These are phyloP conservation scores for Acanthamoeba polyphaga DNA, from an alignment of 208 protist genomes.

Conservation along the genomic window DNA sequence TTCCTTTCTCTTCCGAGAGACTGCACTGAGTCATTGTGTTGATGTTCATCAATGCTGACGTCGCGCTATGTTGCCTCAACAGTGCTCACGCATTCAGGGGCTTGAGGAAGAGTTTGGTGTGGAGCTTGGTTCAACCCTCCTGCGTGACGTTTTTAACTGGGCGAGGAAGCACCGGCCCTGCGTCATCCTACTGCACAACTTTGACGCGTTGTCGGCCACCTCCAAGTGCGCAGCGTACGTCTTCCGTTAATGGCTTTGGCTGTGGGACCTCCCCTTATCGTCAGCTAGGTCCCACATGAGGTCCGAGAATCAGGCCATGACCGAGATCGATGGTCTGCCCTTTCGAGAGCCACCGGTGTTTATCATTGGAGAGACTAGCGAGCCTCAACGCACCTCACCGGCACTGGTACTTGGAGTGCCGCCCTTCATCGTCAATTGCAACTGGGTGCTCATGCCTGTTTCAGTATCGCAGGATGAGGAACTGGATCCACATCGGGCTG, in stretches of 20 bases:
- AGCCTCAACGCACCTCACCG: not conserved
- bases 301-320: not conserved
- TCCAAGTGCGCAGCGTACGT: not conserved
- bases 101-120: not conserved
- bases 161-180: not conserved
- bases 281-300: not conserved
- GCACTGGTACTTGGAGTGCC: too few species aligned
- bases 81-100: not conserved
- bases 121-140: not conserved
- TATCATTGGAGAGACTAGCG: not conserved
- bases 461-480: not conserved
- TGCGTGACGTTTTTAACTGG: not conserved
- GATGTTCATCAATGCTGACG: too few species aligned
- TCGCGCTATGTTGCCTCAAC: not conserved
- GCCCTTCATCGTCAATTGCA: not conserved
- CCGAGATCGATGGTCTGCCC: not conserved
- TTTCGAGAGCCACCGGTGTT: not conserved
- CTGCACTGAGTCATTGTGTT: too few species aligned
- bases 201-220: not conserved
- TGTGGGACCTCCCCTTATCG: not conserved
- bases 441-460: not conserved
- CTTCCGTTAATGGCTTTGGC: too few species aligned
- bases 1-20: not conserved
- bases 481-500: not conserved
- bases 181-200: not conserved